Conservation (phyloP, 352 stramenopile genomes). For the Globisporangium perplexum region DNA sequence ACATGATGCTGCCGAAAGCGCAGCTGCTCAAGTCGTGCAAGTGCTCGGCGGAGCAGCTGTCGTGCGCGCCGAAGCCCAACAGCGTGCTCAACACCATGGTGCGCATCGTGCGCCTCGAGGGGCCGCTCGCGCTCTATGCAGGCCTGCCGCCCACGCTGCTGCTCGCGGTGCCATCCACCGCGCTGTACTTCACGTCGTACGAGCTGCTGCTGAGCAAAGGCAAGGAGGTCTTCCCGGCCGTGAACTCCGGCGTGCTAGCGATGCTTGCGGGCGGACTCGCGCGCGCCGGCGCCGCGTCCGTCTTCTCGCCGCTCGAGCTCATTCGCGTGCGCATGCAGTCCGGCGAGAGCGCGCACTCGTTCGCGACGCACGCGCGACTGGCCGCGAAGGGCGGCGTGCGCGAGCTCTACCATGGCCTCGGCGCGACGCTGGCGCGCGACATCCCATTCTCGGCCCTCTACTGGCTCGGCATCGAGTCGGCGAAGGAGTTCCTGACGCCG, state of each 20-base stretch:
- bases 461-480: constrained; percentile 88
- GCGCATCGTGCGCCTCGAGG: constrained; percentile 57
- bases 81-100: constrained; percentile 63
- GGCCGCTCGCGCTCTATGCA: constrained; percentile 60
- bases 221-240: constrained; percentile 29
- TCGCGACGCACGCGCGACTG: constrained; percentile 32
- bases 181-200: constrained; percentile 93
- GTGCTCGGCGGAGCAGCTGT: constrained; percentile 43
- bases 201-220: constrained; percentile 57
- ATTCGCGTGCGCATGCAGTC: constrained; percentile 86
- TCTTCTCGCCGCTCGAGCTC: constrained; percentile 84
- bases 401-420: constrained; percentile 66
- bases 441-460: constrained; percentile 95
- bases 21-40: constrained; percentile 46
- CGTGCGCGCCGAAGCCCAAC: constrained; percentile 23
- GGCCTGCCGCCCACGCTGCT: constrained; percentile 87
- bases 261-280: constrained; percentile 49
- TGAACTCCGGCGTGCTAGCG: constrained; percentile 32
- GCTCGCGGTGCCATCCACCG: constrained; percentile 91
- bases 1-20: constrained; percentile 74
- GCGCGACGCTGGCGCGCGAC: constrained; percentile 89
- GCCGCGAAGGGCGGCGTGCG: constrained; percentile 35
- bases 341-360: constrained; percentile 43
- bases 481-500: constrained; percentile 42
- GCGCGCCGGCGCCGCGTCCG: constrained; percentile 43